Conservation (phyloP, 805 yeast genomes). For the Debaryomyces maramus region DNA sequence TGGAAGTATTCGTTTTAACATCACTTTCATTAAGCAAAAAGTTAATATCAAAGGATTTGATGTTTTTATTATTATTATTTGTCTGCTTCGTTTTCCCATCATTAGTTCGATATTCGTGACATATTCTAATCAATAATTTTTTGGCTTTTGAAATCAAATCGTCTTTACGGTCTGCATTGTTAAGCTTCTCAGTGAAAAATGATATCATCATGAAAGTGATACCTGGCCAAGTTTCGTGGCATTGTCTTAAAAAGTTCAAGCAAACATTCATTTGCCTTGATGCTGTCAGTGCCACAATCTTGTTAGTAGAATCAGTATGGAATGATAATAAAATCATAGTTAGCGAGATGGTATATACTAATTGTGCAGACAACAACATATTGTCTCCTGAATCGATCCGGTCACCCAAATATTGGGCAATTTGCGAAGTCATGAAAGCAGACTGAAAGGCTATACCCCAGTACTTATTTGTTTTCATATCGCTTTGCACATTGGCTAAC, state of each 20-base stretch:
- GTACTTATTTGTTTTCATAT: constrained; percentile 57
- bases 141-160: constrained; percentile 4
- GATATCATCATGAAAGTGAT: constrained; percentile 7
- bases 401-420: constrained; percentile 55
- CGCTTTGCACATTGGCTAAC: constrained; percentile 38
- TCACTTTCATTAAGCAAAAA: constrained; percentile 9
- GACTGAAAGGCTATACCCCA: constrained; percentile 84
- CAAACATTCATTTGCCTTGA: constrained; percentile 8
- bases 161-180: background rate
- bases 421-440: constrained; percentile 69
- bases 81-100: background rate
- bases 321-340: constrained; percentile 10
- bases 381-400: constrained; percentile 19
- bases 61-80: constrained; percentile 1
- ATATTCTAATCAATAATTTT: constrained; percentile 2
- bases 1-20: background rate
- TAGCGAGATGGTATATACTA: constrained; percentile 8
- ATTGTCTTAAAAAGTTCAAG: constrained; percentile 5
- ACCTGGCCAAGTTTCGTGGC: constrained; percentile 13
- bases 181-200: constrained; percentile 7
- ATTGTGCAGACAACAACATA: constrained; percentile 6
- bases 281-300: constrained; percentile 11
- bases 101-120: constrained; percentile 1
- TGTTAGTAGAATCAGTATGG: constrained; percentile 9
- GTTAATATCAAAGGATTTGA: constrained; percentile 10